Conservation (phyloP, 2,329 filamentous ascomycete genomes). For the Fusarium citri region DNA sequence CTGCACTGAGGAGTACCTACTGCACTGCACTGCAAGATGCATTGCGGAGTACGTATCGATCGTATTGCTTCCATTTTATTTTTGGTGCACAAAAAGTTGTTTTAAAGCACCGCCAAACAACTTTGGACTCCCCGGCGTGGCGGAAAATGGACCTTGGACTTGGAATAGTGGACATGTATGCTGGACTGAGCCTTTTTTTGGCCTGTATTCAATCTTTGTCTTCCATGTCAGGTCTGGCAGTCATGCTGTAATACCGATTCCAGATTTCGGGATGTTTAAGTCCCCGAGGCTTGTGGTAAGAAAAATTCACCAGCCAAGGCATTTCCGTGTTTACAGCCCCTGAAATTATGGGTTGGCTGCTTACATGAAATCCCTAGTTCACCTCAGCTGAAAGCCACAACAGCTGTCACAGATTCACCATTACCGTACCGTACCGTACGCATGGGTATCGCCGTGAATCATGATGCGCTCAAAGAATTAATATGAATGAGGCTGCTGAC, state of each 20-base stretch:
- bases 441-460: neutral
- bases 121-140: constrained; percentile 30
- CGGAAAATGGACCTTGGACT: constrained; percentile 26
- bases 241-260: neutral
- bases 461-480: constrained; percentile 2
- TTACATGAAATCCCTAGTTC: constrained; percentile 20
- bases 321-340: constrained; percentile 20
- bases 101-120: constrained; percentile 12
- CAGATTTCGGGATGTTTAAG: neutral
- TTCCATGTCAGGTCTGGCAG: neutral
- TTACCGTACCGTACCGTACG: neutral
- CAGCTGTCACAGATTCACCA: constrained; percentile 21
- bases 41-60: constrained; percentile 10
- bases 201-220: neutral
- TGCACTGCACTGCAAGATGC: neutral
- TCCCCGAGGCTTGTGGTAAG: constrained; percentile 2
- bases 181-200: neutral
- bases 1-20: neutral
- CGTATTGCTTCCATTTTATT: constrained; percentile 27
- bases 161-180: constrained; percentile 20
- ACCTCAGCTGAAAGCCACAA: constrained; percentile 37
- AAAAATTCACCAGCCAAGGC: constrained; percentile 26
- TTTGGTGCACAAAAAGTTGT: constrained; percentile 27
- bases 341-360: constrained; percentile 18
- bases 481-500: constrained; percentile 5